Percentiles rank a stretch among this genome's conserved stretches.
Conservation (phyloP, 2,329 filamentous ascomycete species). For the Amesomyces nigricolor region DNA sequence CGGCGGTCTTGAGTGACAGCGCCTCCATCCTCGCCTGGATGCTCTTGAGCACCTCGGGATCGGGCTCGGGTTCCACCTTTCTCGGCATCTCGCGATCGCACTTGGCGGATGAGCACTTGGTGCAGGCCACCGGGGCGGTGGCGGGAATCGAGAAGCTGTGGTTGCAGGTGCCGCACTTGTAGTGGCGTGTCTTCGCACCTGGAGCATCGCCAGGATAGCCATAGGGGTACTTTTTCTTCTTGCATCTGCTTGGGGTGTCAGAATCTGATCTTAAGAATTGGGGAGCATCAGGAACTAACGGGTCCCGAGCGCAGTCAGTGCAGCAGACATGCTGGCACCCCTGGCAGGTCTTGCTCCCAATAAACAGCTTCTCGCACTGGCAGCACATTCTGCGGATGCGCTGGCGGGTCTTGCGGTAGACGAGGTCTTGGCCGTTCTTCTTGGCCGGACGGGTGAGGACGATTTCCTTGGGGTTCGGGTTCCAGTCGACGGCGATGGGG, state of each 20-base stretch:
- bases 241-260: constrained; percentile 43
- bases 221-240: constrained; percentile 62
- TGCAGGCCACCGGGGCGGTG: constrained; percentile 50
- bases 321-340: constrained; percentile 69
- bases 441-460: constrained; percentile 59
- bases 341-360: constrained; percentile 55
- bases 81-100: constrained; percentile 55
- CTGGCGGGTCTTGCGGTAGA: constrained; percentile 66
- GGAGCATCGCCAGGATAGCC: constrained; percentile 64
- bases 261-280: constrained; percentile 6
- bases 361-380: constrained; percentile 61
- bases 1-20: constrained; percentile 29
- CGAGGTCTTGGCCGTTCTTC: constrained; percentile 62
- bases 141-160: constrained; percentile 49
- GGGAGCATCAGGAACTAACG: constrained; percentile 45
- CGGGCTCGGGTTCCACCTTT: constrained; percentile 55
- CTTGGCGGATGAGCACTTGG: constrained; percentile 54
- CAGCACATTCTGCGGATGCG: constrained; percentile 73
- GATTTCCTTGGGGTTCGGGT: constrained; percentile 42
- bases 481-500: constrained; percentile 47
- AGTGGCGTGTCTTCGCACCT: constrained; percentile 47
- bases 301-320: constrained; percentile 73
- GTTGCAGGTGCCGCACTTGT: constrained; percentile 59
- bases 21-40: constrained; percentile 51
- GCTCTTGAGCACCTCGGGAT: constrained; percentile 53